Conservation (phyloP, 208 protist genomes). For the Endotrypanum monterogeii region DNA sequence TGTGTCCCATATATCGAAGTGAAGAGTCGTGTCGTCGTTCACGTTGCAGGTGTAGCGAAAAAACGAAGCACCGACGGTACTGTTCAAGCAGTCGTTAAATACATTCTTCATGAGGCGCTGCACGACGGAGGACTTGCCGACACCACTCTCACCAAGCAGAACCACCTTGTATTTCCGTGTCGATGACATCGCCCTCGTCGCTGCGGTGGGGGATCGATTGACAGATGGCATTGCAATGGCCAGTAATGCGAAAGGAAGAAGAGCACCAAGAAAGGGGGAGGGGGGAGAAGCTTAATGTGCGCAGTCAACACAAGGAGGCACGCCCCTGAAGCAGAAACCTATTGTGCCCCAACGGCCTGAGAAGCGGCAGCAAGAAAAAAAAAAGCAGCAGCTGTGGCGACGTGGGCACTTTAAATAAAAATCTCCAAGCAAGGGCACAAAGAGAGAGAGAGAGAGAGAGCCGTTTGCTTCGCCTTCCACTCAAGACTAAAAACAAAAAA, state of each 20-base stretch:
- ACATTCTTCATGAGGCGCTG: conserved; percentile 83
- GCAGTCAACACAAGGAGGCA: not conserved
- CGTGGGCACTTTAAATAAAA: too few species aligned
- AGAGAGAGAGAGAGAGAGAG: too few species aligned
- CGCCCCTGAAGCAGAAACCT: not conserved
- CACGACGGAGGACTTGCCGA: conserved; percentile 90
- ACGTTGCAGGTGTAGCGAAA: conserved; percentile 78
- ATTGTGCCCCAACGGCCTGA: not conserved
- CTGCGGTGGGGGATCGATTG: not conserved
- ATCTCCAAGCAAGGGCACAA: too few species aligned
- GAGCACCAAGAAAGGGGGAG: not conserved
- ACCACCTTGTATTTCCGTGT: conserved; percentile 86
- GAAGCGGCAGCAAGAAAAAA: not conserved
- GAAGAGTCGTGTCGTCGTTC: conserved; percentile 48
- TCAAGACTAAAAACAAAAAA: too few species aligned
- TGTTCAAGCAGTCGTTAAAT: conserved; percentile 71
- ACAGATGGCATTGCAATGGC: not conserved
- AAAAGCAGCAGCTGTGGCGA: not conserved
- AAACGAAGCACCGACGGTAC: conserved; percentile 86
- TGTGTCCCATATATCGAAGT: conserved; percentile 92
- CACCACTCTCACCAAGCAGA: conserved; percentile 87
- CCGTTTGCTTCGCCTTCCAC: too few species aligned
- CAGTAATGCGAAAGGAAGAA: not conserved
- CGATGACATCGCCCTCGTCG: not conserved
- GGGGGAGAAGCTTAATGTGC: not conserved